A percentile compares a stretch with the other conserved stretches of the same genome.
phyloP scores from a whole-genome alignment of 805 yeast genomes.

The Barnettozyma siamensis region DNA sequence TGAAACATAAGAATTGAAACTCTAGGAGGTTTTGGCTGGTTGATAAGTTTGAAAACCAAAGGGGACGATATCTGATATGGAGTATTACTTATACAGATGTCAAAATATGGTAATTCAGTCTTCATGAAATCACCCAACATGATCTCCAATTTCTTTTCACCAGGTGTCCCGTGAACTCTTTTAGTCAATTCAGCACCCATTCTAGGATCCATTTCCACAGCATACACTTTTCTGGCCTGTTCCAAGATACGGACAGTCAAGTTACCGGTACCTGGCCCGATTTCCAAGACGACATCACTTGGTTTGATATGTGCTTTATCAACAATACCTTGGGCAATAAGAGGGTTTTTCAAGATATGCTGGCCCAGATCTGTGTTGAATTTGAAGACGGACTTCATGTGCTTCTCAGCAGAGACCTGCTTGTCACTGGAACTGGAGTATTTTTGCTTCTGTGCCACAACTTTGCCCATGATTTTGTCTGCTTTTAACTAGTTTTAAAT shows the following conservation, averaged over 20 bases:
- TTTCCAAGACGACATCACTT: constrained; percentile 88
- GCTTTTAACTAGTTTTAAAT: not conserved
- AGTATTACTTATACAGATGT: constrained; percentile 93
- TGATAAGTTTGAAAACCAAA: constrained; percentile 83
- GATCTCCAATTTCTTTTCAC: constrained; percentile 85
- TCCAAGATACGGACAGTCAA: constrained; percentile 89
- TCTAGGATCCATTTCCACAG: constrained; percentile 98
- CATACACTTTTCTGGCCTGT: constrained; percentile 89
- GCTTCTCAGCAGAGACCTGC: constrained; percentile 64
- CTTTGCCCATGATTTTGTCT: constrained; percentile 18
- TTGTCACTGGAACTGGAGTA: constrained; percentile 43
- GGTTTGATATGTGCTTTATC: constrained; percentile 93
- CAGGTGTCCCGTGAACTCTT: constrained; percentile 96
- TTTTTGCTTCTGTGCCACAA: constrained; percentile 58
- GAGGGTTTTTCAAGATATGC: constrained; percentile 92
- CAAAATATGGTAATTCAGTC: constrained; percentile 90
- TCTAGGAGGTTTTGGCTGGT: constrained; percentile 91
- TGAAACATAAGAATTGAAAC: constrained; percentile 96
- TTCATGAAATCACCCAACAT: constrained; percentile 94
- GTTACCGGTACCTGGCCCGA: constrained; percentile 99
- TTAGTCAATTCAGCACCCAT: constrained; percentile 99
- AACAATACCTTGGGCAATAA: constrained; percentile 96
- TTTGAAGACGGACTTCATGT: constrained; percentile 81
- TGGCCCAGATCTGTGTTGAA: constrained; percentile 97
- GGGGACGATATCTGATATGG: constrained; percentile 98